A percentile compares a stretch with the other conserved stretches of the same genome.
Evolutionary conservation across 148 eudicot species (phyloP).

Genomic region (Spergularia bocconei): DNA sequence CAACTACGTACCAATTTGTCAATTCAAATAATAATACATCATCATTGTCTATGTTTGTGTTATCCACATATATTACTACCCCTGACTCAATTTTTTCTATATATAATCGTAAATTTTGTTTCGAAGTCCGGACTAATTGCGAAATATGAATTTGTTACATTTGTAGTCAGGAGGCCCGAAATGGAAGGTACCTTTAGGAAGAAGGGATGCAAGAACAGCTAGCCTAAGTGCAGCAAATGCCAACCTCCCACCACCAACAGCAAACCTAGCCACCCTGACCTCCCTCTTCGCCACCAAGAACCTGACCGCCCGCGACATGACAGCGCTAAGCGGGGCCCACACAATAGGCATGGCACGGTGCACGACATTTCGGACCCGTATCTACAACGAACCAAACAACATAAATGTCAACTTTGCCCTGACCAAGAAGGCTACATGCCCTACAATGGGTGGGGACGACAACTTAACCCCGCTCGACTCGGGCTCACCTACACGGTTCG

Average conservation of each 20-base stretch:
- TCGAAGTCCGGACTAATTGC: background rate
- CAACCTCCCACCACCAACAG: constrained; percentile 44
- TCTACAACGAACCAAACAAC: constrained; percentile 42
- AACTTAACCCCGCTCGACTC: constrained; percentile 45
- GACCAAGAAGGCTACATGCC: constrained; percentile 32
- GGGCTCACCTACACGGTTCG: constrained; percentile 34
- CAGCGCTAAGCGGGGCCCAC: constrained; percentile 55
- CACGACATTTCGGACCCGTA: constrained; percentile 32
- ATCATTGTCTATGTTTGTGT: too few relatives aligned
- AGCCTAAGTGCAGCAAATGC: constrained; percentile 37
- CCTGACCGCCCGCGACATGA: constrained; percentile 41
- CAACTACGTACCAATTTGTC: too few relatives aligned
- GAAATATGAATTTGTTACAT: background rate
- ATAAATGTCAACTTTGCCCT: constrained; percentile 30
- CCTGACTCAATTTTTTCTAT: background rate
- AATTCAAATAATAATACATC: too few relatives aligned
- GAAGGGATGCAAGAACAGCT: constrained; percentile 48
- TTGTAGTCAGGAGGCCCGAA: constrained; percentile 45
- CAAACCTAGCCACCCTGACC: constrained; percentile 36
- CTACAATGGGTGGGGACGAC: constrained; percentile 30
- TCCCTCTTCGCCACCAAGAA: constrained; percentile 37
- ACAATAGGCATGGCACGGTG: constrained; percentile 51
- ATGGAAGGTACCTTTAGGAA: constrained; percentile 52
- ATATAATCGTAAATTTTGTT: background rate
- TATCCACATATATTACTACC: background rate